Base-by-base conservation (phyloP, 1,139 yeast genomes). In the Yarrowia galli region DNA sequence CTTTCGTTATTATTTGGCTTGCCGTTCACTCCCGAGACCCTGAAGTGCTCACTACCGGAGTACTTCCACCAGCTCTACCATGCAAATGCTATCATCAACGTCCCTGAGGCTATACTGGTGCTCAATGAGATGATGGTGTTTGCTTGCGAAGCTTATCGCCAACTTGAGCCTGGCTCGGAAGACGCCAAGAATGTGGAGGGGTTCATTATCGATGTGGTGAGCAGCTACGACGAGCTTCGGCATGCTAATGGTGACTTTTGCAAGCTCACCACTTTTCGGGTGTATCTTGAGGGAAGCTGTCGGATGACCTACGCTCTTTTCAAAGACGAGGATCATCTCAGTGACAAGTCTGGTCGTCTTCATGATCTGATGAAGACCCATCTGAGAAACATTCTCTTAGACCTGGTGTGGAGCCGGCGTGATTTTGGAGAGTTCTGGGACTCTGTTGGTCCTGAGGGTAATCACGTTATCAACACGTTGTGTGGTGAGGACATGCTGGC, bases 1-100 rank as follows among this genome's bases (percentile, higher is more conserved):
- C 60, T 74, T n/a, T 71, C 71, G 5, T 68, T 73, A 38, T 49
- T 73, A 5, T 74, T 74, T 65, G 75, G 75, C 20, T 58, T 70
- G 16, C 63, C 64, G 2, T 48, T 65, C 22, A 25, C 48, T 10
- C 45, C 68, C 0, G 65, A 65, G 20, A 54, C 53, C 2, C 32
- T 65, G 7, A 40, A 38, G 20, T 40, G 49, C 20, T 7, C 68
- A 3, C 13, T 65, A 0, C 23, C 53, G 1, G 58, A 46, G 45
- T 65, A 38, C 40, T 35, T 65, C 15, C 20, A 36, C 3, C 54
- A 58, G 49, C 48, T 65, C 18, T 32, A 22, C n/a, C 53, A 56
- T 25, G 15, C 68, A 10, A 38, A 40, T 12, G 65, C 48, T 16
- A 36, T 38, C 23, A 42, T 65, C 36, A 48, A 54, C 6, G 56